Evolutionary conservation across 1,139 yeast species (phyloP).

Genomic region (Nakaseomyces glabratus): DNA sequence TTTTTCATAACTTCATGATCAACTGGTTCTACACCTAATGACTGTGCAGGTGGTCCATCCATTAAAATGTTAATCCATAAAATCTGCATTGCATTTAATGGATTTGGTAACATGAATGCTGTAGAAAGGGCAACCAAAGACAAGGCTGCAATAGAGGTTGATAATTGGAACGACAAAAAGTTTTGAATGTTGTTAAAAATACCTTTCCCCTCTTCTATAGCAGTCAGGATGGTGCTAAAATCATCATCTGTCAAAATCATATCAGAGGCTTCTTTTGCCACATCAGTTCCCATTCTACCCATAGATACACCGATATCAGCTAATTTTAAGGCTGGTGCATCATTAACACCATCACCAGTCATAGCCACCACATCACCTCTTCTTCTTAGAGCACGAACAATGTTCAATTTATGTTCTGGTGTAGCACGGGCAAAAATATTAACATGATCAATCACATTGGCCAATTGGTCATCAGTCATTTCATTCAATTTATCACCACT

Average conservation of each 20-base stretch:
- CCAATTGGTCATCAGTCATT: constrained; percentile 59
- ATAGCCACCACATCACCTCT: constrained; percentile 95
- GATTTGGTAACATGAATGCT: constrained; percentile 79
- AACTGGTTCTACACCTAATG: constrained; percentile 94
- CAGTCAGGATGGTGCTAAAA: constrained; percentile 82
- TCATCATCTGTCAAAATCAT: constrained; percentile 97
- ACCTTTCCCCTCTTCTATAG: constrained; percentile 95
- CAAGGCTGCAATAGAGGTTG: constrained; percentile 92
- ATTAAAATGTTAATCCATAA: constrained; percentile 93
- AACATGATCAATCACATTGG: constrained; percentile 69
- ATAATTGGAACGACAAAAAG: constrained; percentile 86
- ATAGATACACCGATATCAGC: constrained; percentile 97
- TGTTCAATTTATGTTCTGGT: constrained; percentile 89
- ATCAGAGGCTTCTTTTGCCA: constrained; percentile 96
- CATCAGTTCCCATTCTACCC: constrained; percentile 97
- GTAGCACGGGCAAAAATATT: constrained; percentile 94
- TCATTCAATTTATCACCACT: constrained; percentile 75
- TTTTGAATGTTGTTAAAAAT: constrained; percentile 90
- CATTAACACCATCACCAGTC: constrained; percentile 99
- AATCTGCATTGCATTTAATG: constrained; percentile 97
- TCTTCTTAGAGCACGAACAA: constrained; percentile 82
- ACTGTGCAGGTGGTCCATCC: constrained; percentile 99
- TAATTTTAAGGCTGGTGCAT: constrained; percentile 91
- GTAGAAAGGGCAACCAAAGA: constrained; percentile 83
- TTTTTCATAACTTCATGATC: constrained; percentile 90